Base-by-base conservation (phyloP, 768 basidiomycete genomes). In the Phanerochaete carnosa region DNA sequence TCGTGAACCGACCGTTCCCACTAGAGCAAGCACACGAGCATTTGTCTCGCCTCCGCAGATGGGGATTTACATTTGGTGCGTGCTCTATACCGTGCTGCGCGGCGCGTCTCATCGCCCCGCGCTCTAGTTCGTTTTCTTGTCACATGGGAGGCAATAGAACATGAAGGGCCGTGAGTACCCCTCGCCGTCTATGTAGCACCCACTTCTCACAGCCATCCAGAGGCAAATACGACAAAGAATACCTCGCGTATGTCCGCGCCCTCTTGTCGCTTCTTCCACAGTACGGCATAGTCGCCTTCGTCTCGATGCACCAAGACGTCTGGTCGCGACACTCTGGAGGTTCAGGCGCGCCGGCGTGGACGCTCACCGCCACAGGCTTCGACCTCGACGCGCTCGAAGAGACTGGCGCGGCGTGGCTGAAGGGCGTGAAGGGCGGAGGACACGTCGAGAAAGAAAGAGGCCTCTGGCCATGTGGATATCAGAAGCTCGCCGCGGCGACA, bases 71-170 rank as follows among this genome's bases (percentile, higher is more conserved):
- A 0, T 92, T 94, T 69, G 79, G 94, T 94, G 66, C 23, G 89
- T 79, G 1, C n/a, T 55, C n/a, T 19, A 6, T 13, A 4, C 30
- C 57, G 9, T n/a, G 2, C 55, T 19, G 9, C 33, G 9, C 13
- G 9, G 19, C 23, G 50, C 11, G 26, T 28, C 45, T 51, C 3
- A 46, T n/a, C 43, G 2, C 39, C 58, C 6, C 61, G 23, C 45
- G 55, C 22, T 57, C 2, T 58, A 95, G 93, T 97, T 55, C 83
- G 95, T 43, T 94, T 99, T 67, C 85, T 95, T 28, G 85, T 98
- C 3, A 95, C 96, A 1, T 99, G 96, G 96, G 96, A 99, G 71
- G 94, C 96, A 0, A 80, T 98, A 16, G 96, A 98, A 70, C 97
- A 98, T 70, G 85, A 82, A 61, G 96, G 94, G 66, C 91, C 86